These are phyloP conservation scores for Candida sonorensis DNA, from an alignment of 805 yeast genomes.

Conservation along the genomic window DNA sequence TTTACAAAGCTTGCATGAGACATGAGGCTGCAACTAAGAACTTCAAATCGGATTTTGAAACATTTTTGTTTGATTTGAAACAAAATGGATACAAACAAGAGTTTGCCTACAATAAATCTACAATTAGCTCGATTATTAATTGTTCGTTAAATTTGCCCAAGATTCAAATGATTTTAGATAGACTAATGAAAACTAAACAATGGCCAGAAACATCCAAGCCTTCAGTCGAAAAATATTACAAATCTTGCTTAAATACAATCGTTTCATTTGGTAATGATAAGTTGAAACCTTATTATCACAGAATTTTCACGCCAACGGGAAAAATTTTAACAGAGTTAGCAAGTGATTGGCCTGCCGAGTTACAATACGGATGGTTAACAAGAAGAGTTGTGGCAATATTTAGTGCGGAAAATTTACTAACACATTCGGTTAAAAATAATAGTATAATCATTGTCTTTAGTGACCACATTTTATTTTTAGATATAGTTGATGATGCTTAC, in stretches of 20 bases:
- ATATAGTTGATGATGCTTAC: slow-evolving; percentile 40
- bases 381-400: slow-evolving; percentile 77
- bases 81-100: slow-evolving; percentile 20
- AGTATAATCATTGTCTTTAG: slow-evolving; percentile 73
- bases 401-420: slow-evolving; percentile 29
- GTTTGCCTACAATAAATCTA: slow-evolving; percentile 38
- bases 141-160: slow-evolving; percentile 68
- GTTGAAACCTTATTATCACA: slow-evolving; percentile 43
- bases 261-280: slow-evolving; percentile 72
- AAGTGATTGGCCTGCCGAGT: slow-evolving; percentile 76
- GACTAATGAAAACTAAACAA: slow-evolving; percentile 45
- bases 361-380: slow-evolving; percentile 84
- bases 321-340: slow-evolving; percentile 81
- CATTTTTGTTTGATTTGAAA: slow-evolving; percentile 33
- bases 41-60: slow-evolving; percentile 42
- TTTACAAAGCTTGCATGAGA: slow-evolving; percentile 86
- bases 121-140: slow-evolving; percentile 54
- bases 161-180: slow-evolving; percentile 57
- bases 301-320: slow-evolving; percentile 89
- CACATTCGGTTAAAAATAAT: slow-evolving; percentile 25
- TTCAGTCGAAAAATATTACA: slow-evolving; percentile 36
- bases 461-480: slow-evolving; percentile 65
- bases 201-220: slow-evolving; percentile 31
- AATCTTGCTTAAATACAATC: slow-evolving; percentile 55
- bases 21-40: slow-evolving; percentile 87